phyloP scores from a whole-genome alignment of 257 asterid species.

The Leptodermis oblonga region DNA sequence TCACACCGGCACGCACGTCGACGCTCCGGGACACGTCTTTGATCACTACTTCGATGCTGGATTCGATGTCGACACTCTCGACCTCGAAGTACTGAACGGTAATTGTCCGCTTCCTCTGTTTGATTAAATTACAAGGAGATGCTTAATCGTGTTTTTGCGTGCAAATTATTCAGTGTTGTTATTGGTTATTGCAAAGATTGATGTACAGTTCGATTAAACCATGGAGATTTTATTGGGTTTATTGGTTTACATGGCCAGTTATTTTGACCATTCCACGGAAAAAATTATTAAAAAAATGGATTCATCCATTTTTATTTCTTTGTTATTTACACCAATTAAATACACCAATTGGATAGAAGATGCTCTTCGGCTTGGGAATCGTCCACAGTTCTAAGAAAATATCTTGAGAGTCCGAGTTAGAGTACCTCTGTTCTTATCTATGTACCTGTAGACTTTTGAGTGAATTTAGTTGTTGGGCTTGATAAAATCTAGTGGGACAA shows the following conservation, averaged over 20 bases:
- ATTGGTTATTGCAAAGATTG: neutral
- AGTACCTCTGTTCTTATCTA: neutral
- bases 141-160: neutral
- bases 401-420: neutral
- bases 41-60: conserved; percentile 90
- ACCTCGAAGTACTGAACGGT: conserved; percentile 92
- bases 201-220: neutral
- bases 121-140: neutral
- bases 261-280: neutral
- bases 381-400: neutral
- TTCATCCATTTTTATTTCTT: neutral
- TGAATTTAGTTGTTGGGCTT: neutral
- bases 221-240: neutral
- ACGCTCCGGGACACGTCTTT: conserved; percentile 86
- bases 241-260: neutral
- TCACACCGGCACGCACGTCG: conserved; percentile 98
- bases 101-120: neutral
- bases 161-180: too few relatives aligned
- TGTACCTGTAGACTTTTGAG: neutral
- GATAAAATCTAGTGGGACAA: neutral
- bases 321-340: neutral
- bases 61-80: conserved; percentile 89
- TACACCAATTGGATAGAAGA: neutral
- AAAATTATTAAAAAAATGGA: neutral
- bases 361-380: neutral